Evolutionary conservation across 1,284 basidiomycete genomes (phyloP).

Genomic region (Bondarzewia mesenterica): DNA sequence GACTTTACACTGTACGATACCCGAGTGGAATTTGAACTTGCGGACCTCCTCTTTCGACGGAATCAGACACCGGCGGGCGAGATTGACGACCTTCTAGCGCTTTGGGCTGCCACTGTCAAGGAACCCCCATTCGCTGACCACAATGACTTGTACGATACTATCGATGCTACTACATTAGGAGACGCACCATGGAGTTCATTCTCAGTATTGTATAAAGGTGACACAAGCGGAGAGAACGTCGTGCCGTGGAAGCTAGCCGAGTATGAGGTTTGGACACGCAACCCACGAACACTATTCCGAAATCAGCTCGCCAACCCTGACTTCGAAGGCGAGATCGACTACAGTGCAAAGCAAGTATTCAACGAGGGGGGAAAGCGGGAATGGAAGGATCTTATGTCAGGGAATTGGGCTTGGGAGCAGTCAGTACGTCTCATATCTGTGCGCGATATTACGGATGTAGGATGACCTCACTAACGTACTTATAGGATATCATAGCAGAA

Average conservation of each 20-base stretch:
- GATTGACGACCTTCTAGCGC: not conserved
- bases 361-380: not conserved
- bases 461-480: not conserved
- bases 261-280: not conserved
- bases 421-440: not conserved
- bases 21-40: not conserved
- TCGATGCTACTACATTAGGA: not conserved
- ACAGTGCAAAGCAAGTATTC: not conserved
- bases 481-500: slow-evolving; percentile 8
- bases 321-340: not conserved
- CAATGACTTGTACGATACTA: not conserved
- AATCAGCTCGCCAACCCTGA: not conserved
- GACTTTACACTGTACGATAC: not conserved
- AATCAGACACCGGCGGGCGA: not conserved
- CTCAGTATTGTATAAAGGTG: not conserved
- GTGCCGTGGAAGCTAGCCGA: not conserved
- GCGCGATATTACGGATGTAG: no score
- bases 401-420: not conserved
- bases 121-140: not conserved
- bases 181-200: not conserved
- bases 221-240: not conserved
- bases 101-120: not conserved
- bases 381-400: not conserved
- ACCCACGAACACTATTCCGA: not conserved
- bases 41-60: not conserved